Evolutionary conservation across 208 protist genomes (phyloP).

Genomic region (Leishmania gerbilli): DNA sequence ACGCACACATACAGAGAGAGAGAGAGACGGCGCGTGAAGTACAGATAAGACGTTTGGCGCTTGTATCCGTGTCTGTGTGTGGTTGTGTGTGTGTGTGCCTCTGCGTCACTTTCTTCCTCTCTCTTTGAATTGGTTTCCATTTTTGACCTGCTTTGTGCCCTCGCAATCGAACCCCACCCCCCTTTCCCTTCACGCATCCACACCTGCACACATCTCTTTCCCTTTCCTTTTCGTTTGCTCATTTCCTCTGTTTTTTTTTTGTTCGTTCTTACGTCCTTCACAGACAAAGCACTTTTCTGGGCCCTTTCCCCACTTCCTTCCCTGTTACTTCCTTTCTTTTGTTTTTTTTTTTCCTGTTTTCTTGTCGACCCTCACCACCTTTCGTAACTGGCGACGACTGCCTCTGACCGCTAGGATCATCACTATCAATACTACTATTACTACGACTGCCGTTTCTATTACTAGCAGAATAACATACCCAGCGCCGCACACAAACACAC

Average conservation of each 20-base stretch:
- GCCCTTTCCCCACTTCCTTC: neutral
- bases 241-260: constrained; percentile 5
- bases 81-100: neutral
- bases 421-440: neutral
- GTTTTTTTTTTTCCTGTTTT: neutral
- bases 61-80: neutral
- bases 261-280: neutral
- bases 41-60: neutral
- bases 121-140: neutral
- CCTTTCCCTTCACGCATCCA: neutral
- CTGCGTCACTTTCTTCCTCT: neutral
- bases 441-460: neutral
- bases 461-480: neutral
- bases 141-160: neutral
- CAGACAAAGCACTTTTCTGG: neutral
- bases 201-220: neutral
- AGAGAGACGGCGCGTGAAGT: neutral
- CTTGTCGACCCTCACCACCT: neutral
- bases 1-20: no score
- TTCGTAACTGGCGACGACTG: neutral
- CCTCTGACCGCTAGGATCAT: neutral
- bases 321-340: neutral
- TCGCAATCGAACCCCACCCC: neutral
- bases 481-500: neutral
- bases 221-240: neutral